Conservation (phyloP, 2,329 filamentous ascomycete species). For the Fusarium marasasianum region DNA sequence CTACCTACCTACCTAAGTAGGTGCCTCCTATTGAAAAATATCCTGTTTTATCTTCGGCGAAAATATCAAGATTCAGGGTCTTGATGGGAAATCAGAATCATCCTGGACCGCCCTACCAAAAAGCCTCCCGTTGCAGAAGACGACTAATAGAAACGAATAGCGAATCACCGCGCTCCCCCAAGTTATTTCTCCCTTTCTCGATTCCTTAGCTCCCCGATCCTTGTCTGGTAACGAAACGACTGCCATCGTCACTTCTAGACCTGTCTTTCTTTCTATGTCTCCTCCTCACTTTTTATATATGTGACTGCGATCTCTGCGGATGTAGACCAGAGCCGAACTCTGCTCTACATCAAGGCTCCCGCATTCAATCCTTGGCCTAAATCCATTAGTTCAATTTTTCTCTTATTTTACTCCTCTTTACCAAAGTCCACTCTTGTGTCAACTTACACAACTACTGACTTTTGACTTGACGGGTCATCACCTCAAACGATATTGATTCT, state of each 20-base stretch:
- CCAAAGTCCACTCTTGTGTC: not conserved
- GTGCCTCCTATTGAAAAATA: not conserved
- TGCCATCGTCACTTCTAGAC: conserved; percentile 18
- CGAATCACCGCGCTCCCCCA: not conserved
- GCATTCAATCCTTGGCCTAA: conserved; percentile 9
- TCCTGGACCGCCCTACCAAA: conserved; percentile 7
- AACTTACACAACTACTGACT: conserved; percentile 6
- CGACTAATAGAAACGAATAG: not conserved
- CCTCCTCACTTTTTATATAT: not conserved
- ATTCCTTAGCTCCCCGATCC: conserved; percentile 2
- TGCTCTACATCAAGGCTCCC: conserved; percentile 12
- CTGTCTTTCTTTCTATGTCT: not conserved
- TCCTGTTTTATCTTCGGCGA: conserved; percentile 5
- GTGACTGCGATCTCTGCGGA: conserved; percentile 1
- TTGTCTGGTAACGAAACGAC: conserved; percentile 9
- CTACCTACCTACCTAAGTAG: not conserved
- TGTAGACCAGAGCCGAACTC: conserved; percentile 9
- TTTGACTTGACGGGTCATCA: not conserved
- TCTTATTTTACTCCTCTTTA: conserved; percentile 6
- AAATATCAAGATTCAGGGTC: conserved; percentile 22
- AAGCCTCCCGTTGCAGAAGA: conserved; percentile 16
- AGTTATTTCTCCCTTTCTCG: not conserved
- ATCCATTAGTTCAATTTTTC: conserved; percentile 20
- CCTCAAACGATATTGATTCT: not conserved
- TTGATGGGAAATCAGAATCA: conserved; percentile 8